Base-by-base conservation (phyloP, 2,329 filamentous ascomycete species). In the Aspergillus ibericus region DNA sequence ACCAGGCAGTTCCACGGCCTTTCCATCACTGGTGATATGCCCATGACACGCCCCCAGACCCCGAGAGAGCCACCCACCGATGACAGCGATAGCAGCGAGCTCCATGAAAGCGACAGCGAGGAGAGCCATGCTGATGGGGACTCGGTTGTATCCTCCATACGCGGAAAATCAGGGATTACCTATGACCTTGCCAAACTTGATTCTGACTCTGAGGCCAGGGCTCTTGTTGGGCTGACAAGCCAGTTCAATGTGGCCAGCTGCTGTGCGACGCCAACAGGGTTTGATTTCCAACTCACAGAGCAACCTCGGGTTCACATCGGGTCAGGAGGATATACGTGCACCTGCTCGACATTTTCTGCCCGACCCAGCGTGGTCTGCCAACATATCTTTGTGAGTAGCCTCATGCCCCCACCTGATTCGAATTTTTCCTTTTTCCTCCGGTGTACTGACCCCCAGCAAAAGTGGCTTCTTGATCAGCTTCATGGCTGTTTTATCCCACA, bases 391-490 rank as follows among this genome's bases (percentile, higher is more conserved):
- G 76, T 78, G 61, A 72, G 75, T 71, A 25, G 20, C n/a, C 13
- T 55, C 50, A 25, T 6, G 9, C 18, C 44, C 35, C 22, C 54
- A 22, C 47, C 34, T 40, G 9, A 8, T 29, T 27, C n/a, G 5
- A 22, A 20, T 32, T 29, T 46, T 50, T 34, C 35, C n/a, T 44
- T 25, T 42, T 18, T 15, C 36, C 27, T 36, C 16, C 20, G 29
- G 20, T 35, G n/a, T 46, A 49, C 62, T 64, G 42, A 64, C 42
- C 15, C n/a, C n/a, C 20, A 34, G 16, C 15, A 53, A 16, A 62
- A 78, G 76, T 78, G 76, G 76, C 68, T 78, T 59, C 66, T 76
- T 47, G 76, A 78, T 59, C 74, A 77, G 59, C 69, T 78, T 20
- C 73, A 76, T 61, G 63, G 70, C 60, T 70, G 67, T 55, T 69